Evolutionary conservation across 78 protist species (phyloP), one percentile per base, ranked within the genome.

Genomic region (Dictyostelium brefeldianum): DNA sequence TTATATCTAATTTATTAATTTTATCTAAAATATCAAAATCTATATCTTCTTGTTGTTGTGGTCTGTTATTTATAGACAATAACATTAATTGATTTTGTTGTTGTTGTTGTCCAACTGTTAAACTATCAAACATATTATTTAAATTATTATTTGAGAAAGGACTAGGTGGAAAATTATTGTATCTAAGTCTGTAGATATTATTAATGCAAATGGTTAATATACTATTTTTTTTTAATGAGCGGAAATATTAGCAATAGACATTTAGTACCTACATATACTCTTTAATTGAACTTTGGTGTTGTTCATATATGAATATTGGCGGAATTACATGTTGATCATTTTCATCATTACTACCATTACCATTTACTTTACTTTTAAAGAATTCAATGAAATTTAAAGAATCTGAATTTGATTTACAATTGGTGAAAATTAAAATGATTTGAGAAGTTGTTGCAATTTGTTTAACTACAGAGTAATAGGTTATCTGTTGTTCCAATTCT

Each of bases 1-100:
- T 67, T 31, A 67, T 29, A 67, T 67, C 75, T 36, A 67, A 67
- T 67, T 67, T 67, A 67, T 67, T 67, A 17, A 67, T 67, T 31
- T 31, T 67, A 31, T 67, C 75, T 31, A 67, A 67, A 67, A 67
- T 67, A 67, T 67, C 75, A 4, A 67, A 67, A 67, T 67, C 75
- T 29, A 67, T 67, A 27, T 67, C 75, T 62, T 62, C 31, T 62
- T 43, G 36, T 31, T 31, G 75, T 53, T 62, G 70, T 62, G 22
- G 11, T 62, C 70, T 62, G 43, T 36, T 36, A 36, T 36, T 36
- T 36, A 36, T 36, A 36, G 43, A 36, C 43, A 36, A 3, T 36
- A 36, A 36, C 43, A 36, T 36, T 36, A 36, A 2, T 36, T 36
- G 43, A 36, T 36, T 36, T 36, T 36, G 43, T 67, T 67, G 46